Base-by-base conservation (phyloP, 352 stramenopile genomes). In the Albugo candida region DNA sequence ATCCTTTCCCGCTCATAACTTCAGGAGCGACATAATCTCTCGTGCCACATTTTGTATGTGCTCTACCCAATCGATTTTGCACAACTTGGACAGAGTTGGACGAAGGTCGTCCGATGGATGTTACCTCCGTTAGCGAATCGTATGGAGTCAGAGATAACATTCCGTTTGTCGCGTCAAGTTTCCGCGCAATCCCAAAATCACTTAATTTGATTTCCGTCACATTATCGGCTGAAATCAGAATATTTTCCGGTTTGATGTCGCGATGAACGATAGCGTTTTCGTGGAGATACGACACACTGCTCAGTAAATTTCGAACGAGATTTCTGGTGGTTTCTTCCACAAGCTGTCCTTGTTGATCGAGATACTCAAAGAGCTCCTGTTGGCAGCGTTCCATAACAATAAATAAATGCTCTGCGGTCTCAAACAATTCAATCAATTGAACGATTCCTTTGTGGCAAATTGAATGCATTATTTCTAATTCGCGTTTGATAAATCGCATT, bases 1-100 rank as follows among this genome's bases (percentile, higher is more conserved):
- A 96, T 20, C 79, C 80, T 50, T 96, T 94, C 65, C 72, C 74
- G 51, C 70, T 65, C 73, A 86, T 86, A 43, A 89, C 74, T 49
- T 89, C 76, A 0, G 76, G 76, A 3, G 76, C 76, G 19, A 89
- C 76, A 56, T 86, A 89, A 60, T 86, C 73, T 14, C 73, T 72
- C 44, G 73, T 86, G 24, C 76, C 76, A 40, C 76, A 89, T 69
- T 70, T 93, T 59, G 61, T 94, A 65, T 84, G 67, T 5, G 64
- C 69, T 37, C 70, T 60, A 11, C 63, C 73, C 52, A 82, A 68
- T n/a, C 70, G 69, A 52, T 83, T 84, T 36, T 72, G 69, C 20
- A 83, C 65, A 40, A 40, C 35, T 18, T 36, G 38, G 24, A 51
- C 16, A 31, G 18, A 17, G 12, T 50, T 8, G 20, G 16, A 27